phyloP scores from a whole-genome alignment of 192 early-diverging fungal species.

The Chytriomyces sp. region DNA sequence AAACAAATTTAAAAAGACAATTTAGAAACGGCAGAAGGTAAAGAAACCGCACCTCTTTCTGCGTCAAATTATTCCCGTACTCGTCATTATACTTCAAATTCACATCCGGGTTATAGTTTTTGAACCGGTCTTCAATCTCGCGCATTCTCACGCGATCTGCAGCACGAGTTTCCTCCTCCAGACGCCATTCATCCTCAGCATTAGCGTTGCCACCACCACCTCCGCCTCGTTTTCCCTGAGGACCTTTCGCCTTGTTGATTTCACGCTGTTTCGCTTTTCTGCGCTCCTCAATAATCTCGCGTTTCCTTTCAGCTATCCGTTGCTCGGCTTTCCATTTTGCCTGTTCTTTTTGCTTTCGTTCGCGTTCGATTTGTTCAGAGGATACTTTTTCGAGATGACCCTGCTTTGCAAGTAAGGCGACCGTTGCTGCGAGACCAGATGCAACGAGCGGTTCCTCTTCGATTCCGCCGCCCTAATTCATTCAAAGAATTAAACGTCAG shows the following conservation, averaged over 20 bases:
- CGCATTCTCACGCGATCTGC: conserved; percentile 46
- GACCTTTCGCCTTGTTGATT: conserved; percentile 51
- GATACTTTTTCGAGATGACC: conserved; percentile 60
- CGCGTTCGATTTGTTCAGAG: conserved; percentile 70
- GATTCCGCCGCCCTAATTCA: conserved; percentile 37
- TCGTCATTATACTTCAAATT: conserved; percentile 92
- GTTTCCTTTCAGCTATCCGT: conserved; percentile 50
- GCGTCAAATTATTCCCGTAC: conserved; percentile 74
- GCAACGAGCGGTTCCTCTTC: conserved; percentile 83
- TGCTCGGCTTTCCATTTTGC: conserved; percentile 77
- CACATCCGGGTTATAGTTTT: conserved; percentile 89
- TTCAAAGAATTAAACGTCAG: not conserved
- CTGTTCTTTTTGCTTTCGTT: conserved; percentile 64
- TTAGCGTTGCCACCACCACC: conserved; percentile 57
- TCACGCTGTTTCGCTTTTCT: conserved; percentile 67
- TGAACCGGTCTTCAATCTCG: conserved; percentile 73
- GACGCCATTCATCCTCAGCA: conserved; percentile 66
- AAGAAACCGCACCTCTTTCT: conserved; percentile 72
- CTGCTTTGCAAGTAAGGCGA: conserved; percentile 81
- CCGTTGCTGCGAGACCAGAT: conserved; percentile 78
- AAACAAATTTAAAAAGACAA: conserved; percentile 1
- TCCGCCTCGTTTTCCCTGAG: not conserved
- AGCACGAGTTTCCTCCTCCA: conserved; percentile 45
- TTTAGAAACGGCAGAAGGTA: not conserved
- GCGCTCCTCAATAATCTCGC: conserved; percentile 68